Percentiles rank a stretch among this genome's conserved stretches.
phyloP scores from a whole-genome alignment of 2,329 filamentous ascomycete genomes.

The Pyrenophora seminiperda region DNA sequence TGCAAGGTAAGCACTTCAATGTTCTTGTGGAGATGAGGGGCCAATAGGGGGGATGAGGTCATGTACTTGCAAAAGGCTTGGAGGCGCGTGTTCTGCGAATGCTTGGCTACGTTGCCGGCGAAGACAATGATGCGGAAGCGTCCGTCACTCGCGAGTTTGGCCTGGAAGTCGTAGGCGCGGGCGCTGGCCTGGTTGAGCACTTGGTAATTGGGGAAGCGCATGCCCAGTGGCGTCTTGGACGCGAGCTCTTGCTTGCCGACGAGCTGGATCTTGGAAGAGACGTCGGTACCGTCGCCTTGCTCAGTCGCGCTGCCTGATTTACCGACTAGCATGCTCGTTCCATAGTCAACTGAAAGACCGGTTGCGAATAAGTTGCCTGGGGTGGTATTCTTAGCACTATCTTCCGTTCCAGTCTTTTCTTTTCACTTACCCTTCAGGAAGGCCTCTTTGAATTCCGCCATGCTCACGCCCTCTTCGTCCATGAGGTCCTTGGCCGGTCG shows the following conservation, averaged over 20 bases:
- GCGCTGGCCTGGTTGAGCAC: slow-evolving; percentile 64
- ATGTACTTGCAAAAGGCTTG: slow-evolving; percentile 56
- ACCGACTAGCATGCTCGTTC: slow-evolving; percentile 59
- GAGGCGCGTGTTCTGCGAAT: slow-evolving; percentile 53
- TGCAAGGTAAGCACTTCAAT: slow-evolving; percentile 69
- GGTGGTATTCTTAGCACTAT: neutral
- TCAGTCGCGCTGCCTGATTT: slow-evolving; percentile 55
- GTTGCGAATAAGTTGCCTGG: slow-evolving; percentile 63
- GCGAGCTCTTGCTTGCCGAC: slow-evolving; percentile 52
- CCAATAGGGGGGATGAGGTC: slow-evolving; percentile 50
- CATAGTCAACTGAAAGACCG: slow-evolving; percentile 64
- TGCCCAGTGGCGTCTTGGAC: slow-evolving; percentile 56
- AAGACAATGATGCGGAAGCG: slow-evolving; percentile 67
- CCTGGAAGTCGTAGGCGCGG: slow-evolving; percentile 64
- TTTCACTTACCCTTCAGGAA: slow-evolving; percentile 55
- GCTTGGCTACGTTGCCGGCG: slow-evolving; percentile 60
- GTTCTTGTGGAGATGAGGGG: slow-evolving; percentile 53
- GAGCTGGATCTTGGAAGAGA: slow-evolving; percentile 33
- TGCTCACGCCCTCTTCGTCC: slow-evolving; percentile 65
- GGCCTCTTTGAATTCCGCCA: slow-evolving; percentile 66
- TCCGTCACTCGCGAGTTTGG: slow-evolving; percentile 62
- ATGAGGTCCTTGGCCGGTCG: slow-evolving; percentile 62
- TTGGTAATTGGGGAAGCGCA: slow-evolving; percentile 64
- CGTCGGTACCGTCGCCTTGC: slow-evolving; percentile 57
- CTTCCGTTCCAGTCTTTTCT: rapidly evolving